Base-by-base conservation (phyloP, 208 protist species). In the Trypanosoma grayi region DNA sequence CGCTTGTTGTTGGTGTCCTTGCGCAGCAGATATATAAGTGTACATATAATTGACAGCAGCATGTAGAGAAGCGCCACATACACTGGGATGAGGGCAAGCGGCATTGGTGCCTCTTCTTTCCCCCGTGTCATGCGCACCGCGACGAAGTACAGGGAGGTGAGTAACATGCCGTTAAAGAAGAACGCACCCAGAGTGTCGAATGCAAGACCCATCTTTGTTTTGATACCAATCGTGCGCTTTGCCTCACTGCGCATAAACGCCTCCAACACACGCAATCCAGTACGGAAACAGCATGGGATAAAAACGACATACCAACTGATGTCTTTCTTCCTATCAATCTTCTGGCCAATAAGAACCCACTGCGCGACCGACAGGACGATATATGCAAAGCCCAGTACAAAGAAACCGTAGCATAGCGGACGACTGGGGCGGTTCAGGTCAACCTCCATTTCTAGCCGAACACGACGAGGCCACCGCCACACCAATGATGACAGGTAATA, bases 151-250 rank as follows among this genome's bases (percentile, higher is more conserved):
- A 95, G 71, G 20, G 85, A 88, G 30, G 79, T 59, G 31, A 95
- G 71, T 30, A 91, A 46, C 30, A 86, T 75, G 60, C 89, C 84
- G 62, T 95, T 92, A 25, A 73, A 67, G 57, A 93, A 90, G 65
- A 95, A 90, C 47, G 89, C 86, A 51, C 81, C 80, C 14, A 95
- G 48, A 13, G 79, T 88, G 70, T 92, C 85, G 55, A 95, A 95
- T 27, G 74, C 75, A 36, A 95, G 73, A 25, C 73, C 76, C n/a
- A 82, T 60, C 27, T 47, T 24, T 9, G 61, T 74, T 62, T 78
- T 79, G 3, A 93, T 77, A 4, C 80, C 70, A 72, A 92, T 84
- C 51, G 78, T 77, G 59, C 81, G 72, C 63, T 79, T 81, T 77
- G 83, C 79, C 66, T 86, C 57, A 47, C 85, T 90, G 69, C 79